These are phyloP conservation scores for Glycine tomentella DNA, from an alignment of 306 rosid genomes.

Conservation along the genomic window DNA sequence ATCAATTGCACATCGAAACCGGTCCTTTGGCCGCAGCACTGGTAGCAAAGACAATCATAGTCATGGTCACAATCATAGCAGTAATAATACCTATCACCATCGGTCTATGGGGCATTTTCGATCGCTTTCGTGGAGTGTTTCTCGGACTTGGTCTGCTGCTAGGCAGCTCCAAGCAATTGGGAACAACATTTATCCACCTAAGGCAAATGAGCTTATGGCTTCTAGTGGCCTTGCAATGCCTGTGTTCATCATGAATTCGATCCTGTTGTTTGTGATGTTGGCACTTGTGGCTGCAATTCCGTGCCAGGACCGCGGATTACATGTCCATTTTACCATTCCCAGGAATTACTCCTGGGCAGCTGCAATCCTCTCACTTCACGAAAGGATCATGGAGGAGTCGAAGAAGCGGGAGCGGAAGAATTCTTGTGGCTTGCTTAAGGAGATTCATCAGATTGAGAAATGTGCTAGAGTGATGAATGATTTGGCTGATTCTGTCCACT, in stretches of 20 bases:
- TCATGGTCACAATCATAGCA: neutral
- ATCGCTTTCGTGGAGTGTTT: conserved; percentile 92
- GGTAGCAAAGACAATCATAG: conserved; percentile 44
- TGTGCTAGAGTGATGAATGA: conserved; percentile 74
- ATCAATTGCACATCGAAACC: conserved; percentile 65
- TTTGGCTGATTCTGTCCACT: conserved; percentile 70
- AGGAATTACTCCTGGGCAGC: conserved; percentile 74
- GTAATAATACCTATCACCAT: conserved; percentile 35
- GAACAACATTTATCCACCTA: conserved; percentile 66
- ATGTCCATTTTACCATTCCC: conserved; percentile 73
- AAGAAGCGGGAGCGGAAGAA: conserved; percentile 82
- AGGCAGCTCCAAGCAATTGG: conserved; percentile 92
- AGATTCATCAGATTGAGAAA: conserved; percentile 84
- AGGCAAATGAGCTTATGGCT: conserved; percentile 67
- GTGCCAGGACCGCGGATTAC: conserved; percentile 94
- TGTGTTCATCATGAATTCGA: conserved; percentile 69
- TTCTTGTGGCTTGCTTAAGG: conserved; percentile 76
- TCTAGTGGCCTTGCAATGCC: conserved; percentile 70
- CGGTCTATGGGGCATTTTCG: conserved; percentile 71
- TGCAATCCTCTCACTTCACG: conserved; percentile 70
- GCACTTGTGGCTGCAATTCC: conserved; percentile 96
- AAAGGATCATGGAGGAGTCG: conserved; percentile 81
- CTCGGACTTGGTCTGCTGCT: conserved; percentile 90
- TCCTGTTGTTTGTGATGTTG: conserved; percentile 84
- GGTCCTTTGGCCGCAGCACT: conserved; percentile 76